Conservation (phyloP, 305 asterid genomes). For the Solanum hybrid region DNA sequence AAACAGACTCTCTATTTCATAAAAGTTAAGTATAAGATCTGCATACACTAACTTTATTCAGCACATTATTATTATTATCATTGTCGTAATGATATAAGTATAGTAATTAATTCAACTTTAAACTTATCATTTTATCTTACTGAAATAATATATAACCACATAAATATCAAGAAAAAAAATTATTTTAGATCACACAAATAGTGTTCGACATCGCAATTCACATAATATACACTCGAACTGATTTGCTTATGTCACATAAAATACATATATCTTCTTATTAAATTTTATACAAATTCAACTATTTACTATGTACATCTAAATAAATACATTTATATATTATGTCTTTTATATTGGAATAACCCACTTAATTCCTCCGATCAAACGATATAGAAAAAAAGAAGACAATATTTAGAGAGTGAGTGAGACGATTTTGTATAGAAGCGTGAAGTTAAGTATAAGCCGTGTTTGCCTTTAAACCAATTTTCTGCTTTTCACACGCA, state of each 20-base stretch:
- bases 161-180: too few species aligned
- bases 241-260: background rate
- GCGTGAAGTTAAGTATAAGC: background rate
- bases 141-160: too few species aligned
- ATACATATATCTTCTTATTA: too few species aligned
- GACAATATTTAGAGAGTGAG: background rate
- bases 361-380: background rate
- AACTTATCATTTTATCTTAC: too few species aligned
- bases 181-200: background rate
- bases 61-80: background rate
- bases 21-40: too few species aligned
- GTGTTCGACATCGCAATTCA: too few species aligned
- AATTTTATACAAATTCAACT: too few species aligned
- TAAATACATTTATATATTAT: too few species aligned
- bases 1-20: too few species aligned
- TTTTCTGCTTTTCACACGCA: slow-evolving; percentile 51
- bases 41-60: background rate
- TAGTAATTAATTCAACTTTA: too few species aligned
- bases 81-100: too few species aligned
- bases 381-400: background rate
- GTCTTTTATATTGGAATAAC: background rate
- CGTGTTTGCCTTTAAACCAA: slow-evolving; percentile 42
- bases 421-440: background rate
- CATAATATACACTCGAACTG: background rate
- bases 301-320: too few species aligned